Base-by-base conservation (phyloP, 257 asterid genomes). In the Fraxinus quadrangulata region DNA sequence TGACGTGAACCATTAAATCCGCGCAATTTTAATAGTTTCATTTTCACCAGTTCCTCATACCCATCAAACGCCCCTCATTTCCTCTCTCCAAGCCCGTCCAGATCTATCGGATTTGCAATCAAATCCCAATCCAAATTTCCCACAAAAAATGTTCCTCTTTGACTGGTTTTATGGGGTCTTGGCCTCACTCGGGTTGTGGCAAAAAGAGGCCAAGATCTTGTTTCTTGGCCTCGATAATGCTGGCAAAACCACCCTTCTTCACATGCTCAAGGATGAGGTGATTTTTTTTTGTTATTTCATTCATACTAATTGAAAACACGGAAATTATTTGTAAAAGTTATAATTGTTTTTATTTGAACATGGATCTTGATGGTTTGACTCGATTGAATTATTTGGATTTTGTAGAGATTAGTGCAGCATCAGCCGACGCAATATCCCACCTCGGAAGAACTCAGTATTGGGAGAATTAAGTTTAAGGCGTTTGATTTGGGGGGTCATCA, bases 401-500 rank as follows among this genome's bases (percentile, higher is more conserved):
- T 51, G 63, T 51, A 51, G 63, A 51, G 63, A 51, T 17, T 51
- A 17, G 63, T 51, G 63, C 63, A 51, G 63, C 63, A 51, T 51
- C 63, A 51, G 63, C 63, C 63, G 24, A 51, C 63, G 23, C 63
- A 51, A 51, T 51, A 51, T 51, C 63, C 63, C 63, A 51, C 63
- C 24, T 51, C 63, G 63, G 63, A 51, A 51, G 63, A 51, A 51
- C 9, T 51, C 24, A 51, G 63, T 51, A 51, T 51, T 19, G 63
- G 63, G 23, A 14, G 19, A 51, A 51, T 51, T 51, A 51, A 51
- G 63, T 51, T 51, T 51, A 51, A 51, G 63, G 63, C 63, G 23
- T 51, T 51, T 51, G 63, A 51, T 51, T 51, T 51, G 63, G 63
- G 63, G n/a, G 63, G 63, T 51, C 63, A 51, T 19, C 63, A 51